Conservation (phyloP, 495 filamentous ascomycete species). For the Neurospora intermedia region DNA sequence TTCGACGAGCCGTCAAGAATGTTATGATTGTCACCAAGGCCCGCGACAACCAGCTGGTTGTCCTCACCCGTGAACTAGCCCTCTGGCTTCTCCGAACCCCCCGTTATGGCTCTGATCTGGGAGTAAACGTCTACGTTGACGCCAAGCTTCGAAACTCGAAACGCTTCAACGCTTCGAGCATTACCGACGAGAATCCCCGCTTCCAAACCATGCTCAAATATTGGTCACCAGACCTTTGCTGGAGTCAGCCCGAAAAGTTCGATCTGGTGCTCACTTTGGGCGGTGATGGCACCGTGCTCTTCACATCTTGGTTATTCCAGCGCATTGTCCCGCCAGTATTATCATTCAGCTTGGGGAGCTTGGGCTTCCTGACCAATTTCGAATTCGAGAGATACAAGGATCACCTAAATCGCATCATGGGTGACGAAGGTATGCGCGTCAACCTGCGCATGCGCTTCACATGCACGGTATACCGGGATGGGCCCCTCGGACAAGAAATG, state of each 20-base stretch:
- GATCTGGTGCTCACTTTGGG: constrained; percentile 88
- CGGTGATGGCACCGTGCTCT: constrained; percentile 86
- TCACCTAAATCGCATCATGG: constrained; percentile 76
- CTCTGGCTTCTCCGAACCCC: constrained; percentile 80
- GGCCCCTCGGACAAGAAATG: constrained; percentile 37
- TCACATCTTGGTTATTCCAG: constrained; percentile 90
- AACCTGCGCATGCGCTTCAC: constrained; percentile 97
- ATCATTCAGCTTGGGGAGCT: constrained; percentile 76
- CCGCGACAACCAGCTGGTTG: constrained; percentile 77
- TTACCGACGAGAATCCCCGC: constrained; percentile 58
- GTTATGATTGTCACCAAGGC: constrained; percentile 98
- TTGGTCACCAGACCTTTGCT: constrained; percentile 93
- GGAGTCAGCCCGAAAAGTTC: constrained; percentile 78
- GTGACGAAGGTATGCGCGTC: constrained; percentile 84
- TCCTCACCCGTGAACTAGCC: constrained; percentile 72
- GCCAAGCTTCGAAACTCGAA: constrained; percentile 77
- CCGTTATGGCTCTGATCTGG: constrained; percentile 64
- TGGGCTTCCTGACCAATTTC: constrained; percentile 90
- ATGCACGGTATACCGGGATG: constrained; percentile 76
- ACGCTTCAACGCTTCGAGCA: constrained; percentile 67
- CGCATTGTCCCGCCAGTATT: constrained; percentile 83
- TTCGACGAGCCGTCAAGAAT: constrained; percentile 76
- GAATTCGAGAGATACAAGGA: constrained; percentile 75
- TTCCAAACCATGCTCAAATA: constrained; percentile 74
- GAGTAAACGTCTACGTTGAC: constrained; percentile 90